A percentile compares a stretch with the other conserved stretches of the same genome.
Evolutionary conservation across 257 asterid genomes (phyloP).

Genomic region (Salvia hispanica): DNA sequence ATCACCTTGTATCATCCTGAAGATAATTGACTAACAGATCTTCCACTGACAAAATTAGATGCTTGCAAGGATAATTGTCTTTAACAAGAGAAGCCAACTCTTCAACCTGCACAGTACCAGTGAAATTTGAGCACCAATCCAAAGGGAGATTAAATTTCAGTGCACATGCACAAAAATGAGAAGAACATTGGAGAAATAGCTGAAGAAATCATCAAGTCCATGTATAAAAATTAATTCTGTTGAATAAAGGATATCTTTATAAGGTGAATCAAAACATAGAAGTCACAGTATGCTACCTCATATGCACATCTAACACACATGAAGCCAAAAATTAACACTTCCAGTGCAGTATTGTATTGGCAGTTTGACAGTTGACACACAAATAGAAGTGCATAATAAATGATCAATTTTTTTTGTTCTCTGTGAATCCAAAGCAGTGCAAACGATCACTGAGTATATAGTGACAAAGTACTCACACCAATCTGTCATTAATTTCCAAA

Average conservation of each 20-base stretch:
- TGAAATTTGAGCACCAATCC: constrained; percentile 16
- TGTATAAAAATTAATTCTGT: not conserved
- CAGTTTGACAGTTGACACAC: not conserved
- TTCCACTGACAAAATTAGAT: constrained; percentile 82
- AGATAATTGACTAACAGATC: constrained; percentile 69
- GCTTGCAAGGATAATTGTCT: constrained; percentile 83
- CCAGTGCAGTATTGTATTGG: not conserved
- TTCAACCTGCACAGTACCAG: constrained; percentile 63
- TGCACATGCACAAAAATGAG: constrained; percentile 6
- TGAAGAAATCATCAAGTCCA: not conserved
- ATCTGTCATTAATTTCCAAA: not conserved
- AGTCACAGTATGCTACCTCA: constrained; percentile 6
- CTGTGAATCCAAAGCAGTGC: not conserved
- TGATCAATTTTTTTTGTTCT: not conserved
- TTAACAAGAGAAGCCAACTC: constrained; percentile 86
- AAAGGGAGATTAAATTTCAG: constrained; percentile 9
- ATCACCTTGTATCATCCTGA: constrained; percentile 68
- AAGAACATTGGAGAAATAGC: not conserved
- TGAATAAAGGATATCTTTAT: constrained; percentile 18
- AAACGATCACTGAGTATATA: not conserved
- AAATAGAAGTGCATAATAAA: not conserved
- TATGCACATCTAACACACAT: not conserved
- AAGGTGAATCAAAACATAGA: not conserved
- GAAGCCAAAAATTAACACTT: constrained; percentile 9
- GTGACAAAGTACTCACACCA: not conserved